A percentile compares a stretch with the other conserved stretches of the same genome.
Conservation (phyloP, 1,139 yeast species). For the Eremothecium coryli region DNA sequence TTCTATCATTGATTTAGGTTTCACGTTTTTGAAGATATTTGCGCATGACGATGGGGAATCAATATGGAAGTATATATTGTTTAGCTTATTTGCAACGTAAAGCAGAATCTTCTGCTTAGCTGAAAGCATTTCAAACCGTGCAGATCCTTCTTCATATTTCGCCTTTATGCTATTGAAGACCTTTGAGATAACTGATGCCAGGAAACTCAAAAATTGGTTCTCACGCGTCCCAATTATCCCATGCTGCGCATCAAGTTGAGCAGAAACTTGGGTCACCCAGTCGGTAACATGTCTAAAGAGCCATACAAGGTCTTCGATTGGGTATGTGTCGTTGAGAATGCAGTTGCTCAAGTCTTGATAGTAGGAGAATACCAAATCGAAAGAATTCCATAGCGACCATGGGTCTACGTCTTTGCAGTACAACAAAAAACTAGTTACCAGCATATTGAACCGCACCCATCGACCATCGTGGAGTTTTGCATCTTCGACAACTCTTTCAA, state of each 20-base stretch:
- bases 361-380: slow-evolving; percentile 25
- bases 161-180: slow-evolving; percentile 28
- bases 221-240: slow-evolving; percentile 16
- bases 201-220: slow-evolving; percentile 24
- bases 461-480: slow-evolving; percentile 15
- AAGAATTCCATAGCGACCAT: slow-evolving; percentile 28
- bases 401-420: slow-evolving; percentile 28
- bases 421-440: slow-evolving; percentile 22
- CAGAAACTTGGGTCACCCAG: slow-evolving; percentile 22
- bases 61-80: slow-evolving; percentile 27
- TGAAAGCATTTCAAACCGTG: slow-evolving; percentile 12
- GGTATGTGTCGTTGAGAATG: slow-evolving; percentile 24
- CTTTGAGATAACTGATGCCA: slow-evolving; percentile 27
- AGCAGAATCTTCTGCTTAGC: slow-evolving; percentile 25
- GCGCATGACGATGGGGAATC: slow-evolving; percentile 30
- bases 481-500: slow-evolving; percentile 20
- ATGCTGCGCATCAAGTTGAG: slow-evolving; percentile 20
- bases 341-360: slow-evolving; percentile 27
- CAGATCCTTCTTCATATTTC: slow-evolving; percentile 12
- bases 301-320: slow-evolving; percentile 21
- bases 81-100: slow-evolving; percentile 26
- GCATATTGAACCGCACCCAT: slow-evolving; percentile 28
- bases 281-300: slow-evolving; percentile 22
- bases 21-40: slow-evolving; percentile 29
- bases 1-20: slow-evolving; percentile 25